Conservation (phyloP, 805 yeast species). For the Scheffersomyces amazonensis region DNA sequence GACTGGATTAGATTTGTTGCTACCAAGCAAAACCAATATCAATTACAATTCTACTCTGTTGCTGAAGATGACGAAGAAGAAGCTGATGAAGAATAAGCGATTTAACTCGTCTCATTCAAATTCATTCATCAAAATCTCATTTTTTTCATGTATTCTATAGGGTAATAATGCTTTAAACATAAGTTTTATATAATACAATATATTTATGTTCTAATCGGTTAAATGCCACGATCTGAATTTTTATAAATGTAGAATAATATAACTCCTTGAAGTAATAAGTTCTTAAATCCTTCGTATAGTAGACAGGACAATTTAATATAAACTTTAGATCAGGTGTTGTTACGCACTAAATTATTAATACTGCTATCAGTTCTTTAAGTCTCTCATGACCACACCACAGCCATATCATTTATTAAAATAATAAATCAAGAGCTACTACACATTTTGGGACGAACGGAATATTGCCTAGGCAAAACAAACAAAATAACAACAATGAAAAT, state of each 20-base stretch:
- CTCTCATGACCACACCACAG: too few species aligned
- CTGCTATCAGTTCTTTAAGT: too few species aligned
- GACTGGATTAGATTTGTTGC: conserved; percentile 99
- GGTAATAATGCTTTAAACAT: background rate
- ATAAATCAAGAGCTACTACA: too few species aligned
- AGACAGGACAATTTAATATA: background rate
- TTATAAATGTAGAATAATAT: conserved; percentile 1
- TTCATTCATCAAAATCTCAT: background rate
- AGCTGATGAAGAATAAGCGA: conserved; percentile 64
- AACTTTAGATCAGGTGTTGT: background rate
- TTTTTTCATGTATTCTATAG: conserved; percentile 1
- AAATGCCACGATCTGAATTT: conserved; percentile 4
- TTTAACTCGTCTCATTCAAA: background rate
- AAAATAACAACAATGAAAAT: too few species aligned
- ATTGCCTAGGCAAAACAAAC: background rate
- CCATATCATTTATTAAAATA: too few species aligned
- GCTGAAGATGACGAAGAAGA: conserved; percentile 86
- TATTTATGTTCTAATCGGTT: conserved; percentile 4
- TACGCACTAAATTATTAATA: background rate
- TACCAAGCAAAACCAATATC: conserved; percentile 91
- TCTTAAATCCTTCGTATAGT: too few species aligned
- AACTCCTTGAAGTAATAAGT: too few species aligned
- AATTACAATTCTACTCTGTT: conserved; percentile 98
- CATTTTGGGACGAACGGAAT: background rate
- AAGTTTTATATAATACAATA: background rate